These are phyloP conservation scores for Erodium texanum DNA, from an alignment of 441 rosid genomes.

Conservation along the genomic window DNA sequence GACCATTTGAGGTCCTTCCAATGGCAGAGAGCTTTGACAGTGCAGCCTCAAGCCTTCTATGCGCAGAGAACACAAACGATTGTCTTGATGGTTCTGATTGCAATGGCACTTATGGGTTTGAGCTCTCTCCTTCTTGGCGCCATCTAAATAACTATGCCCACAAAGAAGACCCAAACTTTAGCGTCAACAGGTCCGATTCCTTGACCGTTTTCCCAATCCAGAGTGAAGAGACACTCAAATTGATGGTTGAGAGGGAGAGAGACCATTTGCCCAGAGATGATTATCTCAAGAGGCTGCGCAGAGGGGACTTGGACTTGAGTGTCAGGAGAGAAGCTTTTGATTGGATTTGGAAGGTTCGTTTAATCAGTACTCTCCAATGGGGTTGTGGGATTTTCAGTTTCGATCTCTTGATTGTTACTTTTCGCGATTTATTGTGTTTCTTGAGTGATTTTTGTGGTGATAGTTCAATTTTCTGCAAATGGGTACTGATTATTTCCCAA, in stretches of 20 bases:
- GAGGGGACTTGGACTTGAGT: conserved; percentile 42
- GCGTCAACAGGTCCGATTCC: conserved; percentile 19
- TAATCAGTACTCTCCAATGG: conserved; percentile 15
- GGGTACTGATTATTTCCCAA: conserved; percentile 14
- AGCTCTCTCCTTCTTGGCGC: conserved; percentile 17
- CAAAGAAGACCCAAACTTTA: conserved; percentile 19
- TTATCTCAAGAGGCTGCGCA: conserved; percentile 36
- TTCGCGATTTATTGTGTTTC: not conserved
- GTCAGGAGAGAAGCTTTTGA: conserved; percentile 37
- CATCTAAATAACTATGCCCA: conserved; percentile 17
- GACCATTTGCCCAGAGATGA: conserved; percentile 40
- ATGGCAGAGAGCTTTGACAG: conserved; percentile 36
- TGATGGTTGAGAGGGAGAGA: conserved; percentile 42
- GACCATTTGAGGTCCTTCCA: conserved; percentile 21
- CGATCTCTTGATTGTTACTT: conserved; percentile 13
- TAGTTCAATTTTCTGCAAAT: conserved; percentile 7
- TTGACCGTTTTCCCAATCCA: conserved; percentile 36
- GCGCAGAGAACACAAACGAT: conserved; percentile 33
- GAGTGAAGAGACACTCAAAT: conserved; percentile 33
- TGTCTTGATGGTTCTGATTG: conserved; percentile 32
- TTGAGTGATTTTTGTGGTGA: conserved; percentile 7
- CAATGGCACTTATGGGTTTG: conserved; percentile 20
- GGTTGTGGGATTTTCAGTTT: conserved; percentile 12
- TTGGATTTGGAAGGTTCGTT: conserved; percentile 49
- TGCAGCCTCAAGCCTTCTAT: conserved; percentile 30